These are phyloP conservation scores for Areca catechu DNA, from an alignment of 176 grass and related monocot genomes.

Conservation along the genomic window DNA sequence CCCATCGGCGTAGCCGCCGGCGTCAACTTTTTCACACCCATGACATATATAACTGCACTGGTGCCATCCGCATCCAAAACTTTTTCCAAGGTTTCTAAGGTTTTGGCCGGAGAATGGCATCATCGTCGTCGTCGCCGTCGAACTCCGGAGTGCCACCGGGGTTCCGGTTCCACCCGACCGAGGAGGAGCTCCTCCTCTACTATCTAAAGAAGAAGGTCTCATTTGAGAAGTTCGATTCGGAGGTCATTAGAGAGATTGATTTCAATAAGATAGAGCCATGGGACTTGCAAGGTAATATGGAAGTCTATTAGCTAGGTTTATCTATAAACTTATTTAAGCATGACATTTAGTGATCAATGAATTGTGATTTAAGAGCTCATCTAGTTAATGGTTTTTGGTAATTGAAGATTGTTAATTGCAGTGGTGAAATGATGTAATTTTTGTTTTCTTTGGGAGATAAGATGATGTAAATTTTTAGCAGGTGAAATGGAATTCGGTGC, in stretches of 20 bases:
- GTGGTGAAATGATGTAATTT: no score
- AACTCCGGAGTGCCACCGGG: conserved; percentile 91
- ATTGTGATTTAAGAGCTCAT: no score
- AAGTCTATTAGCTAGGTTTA: no score
- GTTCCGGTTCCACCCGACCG: conserved; percentile 94
- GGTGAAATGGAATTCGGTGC: no score
- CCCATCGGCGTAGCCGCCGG: conserved; percentile 79
- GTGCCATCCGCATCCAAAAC: conserved; percentile 1
- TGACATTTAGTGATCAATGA: no score
- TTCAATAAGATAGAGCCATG: conserved; percentile 98
- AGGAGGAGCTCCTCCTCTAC: conserved; percentile 93
- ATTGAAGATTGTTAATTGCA: no score
- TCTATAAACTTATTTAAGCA: no score
- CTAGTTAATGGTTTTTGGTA: no score
- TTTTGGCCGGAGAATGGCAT: conserved; percentile 22
- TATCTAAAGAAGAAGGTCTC: conserved; percentile 93
- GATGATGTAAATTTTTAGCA: no score
- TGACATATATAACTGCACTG: background rate
- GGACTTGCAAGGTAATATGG: conserved; percentile 75
- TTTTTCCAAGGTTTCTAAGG: background rate
- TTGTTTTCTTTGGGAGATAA: no score
- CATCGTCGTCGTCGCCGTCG: conserved; percentile 44
- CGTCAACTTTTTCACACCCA: conserved; percentile 54
- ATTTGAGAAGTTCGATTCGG: conserved; percentile 92
- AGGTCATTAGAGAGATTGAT: conserved; percentile 94